Evolutionary conservation across 2,329 filamentous ascomycete species (phyloP).

Genomic region (Fusarium liriodendri): DNA sequence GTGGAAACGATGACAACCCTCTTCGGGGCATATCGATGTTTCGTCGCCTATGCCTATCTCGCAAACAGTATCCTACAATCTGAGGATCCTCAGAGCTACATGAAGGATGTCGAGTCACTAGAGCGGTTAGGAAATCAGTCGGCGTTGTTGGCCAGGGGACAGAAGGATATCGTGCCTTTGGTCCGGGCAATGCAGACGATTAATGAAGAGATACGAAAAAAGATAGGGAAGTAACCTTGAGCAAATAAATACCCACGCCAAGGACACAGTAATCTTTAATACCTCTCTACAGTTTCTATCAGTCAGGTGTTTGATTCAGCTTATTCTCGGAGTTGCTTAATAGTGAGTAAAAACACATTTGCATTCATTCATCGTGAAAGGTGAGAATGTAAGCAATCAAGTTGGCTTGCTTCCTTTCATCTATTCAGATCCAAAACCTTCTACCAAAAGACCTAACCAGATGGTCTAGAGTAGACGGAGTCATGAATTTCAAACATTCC

Average conservation of each 20-base stretch:
- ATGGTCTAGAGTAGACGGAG: not conserved
- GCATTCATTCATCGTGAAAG: not conserved
- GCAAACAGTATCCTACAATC: constrained; percentile 39
- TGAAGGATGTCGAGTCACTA: constrained; percentile 37
- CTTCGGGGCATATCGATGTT: constrained; percentile 44
- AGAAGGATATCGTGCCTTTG: constrained; percentile 43
- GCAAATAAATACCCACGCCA: not conserved
- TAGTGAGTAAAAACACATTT: not conserved
- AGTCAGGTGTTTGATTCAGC: not conserved
- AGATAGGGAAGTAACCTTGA: not conserved
- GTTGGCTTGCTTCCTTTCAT: not conserved
- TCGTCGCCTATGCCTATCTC: constrained; percentile 44
- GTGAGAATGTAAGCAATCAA: not conserved
- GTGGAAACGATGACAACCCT: constrained; percentile 40
- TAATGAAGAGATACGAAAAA: constrained; percentile 39
- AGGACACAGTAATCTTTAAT: not conserved
- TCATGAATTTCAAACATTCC: not conserved
- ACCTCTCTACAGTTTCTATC: not conserved
- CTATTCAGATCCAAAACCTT: not conserved
- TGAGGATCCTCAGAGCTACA: constrained; percentile 19
- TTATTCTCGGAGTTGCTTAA: not conserved
- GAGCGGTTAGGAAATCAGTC: constrained; percentile 31
- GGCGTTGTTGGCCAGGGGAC: constrained; percentile 25
- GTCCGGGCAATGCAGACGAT: constrained; percentile 42
- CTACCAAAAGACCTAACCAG: not conserved